Evolutionary conservation across 2,329 filamentous ascomycete genomes (phyloP).

Genomic region (Ascochyta koolunga): DNA sequence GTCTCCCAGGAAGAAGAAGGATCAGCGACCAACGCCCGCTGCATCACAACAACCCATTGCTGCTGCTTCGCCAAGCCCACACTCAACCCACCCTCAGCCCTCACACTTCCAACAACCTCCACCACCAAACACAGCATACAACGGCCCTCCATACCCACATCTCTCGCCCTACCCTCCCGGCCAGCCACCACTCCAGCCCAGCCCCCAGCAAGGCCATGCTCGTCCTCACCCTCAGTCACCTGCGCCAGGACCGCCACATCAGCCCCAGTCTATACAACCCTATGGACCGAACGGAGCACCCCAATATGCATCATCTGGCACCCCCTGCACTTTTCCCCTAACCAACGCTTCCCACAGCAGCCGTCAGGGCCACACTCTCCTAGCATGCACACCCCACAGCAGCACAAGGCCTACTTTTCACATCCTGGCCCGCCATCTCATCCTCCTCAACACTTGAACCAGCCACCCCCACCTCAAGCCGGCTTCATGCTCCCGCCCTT

Average conservation of each 20-base stretch:
- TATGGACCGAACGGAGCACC: constrained; percentile 32
- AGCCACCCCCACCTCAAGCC: constrained; percentile 48
- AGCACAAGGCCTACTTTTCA: constrained; percentile 42
- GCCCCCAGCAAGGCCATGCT: constrained; percentile 23
- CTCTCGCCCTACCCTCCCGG: constrained; percentile 48
- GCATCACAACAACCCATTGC: constrained; percentile 24
- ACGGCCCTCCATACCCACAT: constrained; percentile 41
- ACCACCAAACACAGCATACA: constrained; percentile 37
- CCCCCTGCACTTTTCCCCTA: constrained; percentile 40
- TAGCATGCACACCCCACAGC: constrained; percentile 35
- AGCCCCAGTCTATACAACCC: constrained; percentile 31
- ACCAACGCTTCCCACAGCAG: constrained; percentile 36
- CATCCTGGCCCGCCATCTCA: constrained; percentile 40
- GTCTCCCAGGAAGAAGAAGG: constrained; percentile 40
- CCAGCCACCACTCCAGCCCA: constrained; percentile 38
- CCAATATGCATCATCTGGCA: constrained; percentile 36
- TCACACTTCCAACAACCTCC: constrained; percentile 31
- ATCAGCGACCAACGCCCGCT: constrained; percentile 21
- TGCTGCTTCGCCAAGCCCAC: constrained; percentile 20
- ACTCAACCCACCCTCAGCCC: constrained; percentile 24
- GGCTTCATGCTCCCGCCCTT: constrained; percentile 57
- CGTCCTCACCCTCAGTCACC: constrained; percentile 39
- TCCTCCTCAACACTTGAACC: constrained; percentile 41
- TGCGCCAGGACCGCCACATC: constrained; percentile 44
- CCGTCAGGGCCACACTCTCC: constrained; percentile 42